Percentiles rank a stretch among this genome's conserved stretches.
Evolutionary conservation across 2,329 filamentous ascomycete genomes (phyloP).

Genomic region (Alternaria atra): DNA sequence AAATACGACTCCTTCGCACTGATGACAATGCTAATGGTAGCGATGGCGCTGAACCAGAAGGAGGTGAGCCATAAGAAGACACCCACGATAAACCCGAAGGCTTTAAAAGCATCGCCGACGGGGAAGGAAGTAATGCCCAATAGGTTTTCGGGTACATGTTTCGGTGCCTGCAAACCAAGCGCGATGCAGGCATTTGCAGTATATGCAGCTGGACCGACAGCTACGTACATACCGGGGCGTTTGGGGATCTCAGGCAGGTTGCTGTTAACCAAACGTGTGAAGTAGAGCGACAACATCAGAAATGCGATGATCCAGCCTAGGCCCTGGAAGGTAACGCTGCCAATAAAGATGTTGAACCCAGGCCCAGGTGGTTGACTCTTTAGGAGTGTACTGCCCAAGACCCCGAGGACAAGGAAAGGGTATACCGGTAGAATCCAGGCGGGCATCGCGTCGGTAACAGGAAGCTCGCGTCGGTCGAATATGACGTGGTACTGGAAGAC

Average conservation of each 20-base stretch:
- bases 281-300: conserved; percentile 73
- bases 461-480: conserved; percentile 77
- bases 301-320: conserved; percentile 71
- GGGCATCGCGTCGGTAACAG: conserved; percentile 51
- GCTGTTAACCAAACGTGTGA: conserved; percentile 74
- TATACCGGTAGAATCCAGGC: conserved; percentile 50
- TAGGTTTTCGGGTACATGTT: conserved; percentile 44
- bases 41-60: conserved; percentile 61
- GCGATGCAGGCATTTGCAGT: conserved; percentile 43
- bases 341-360: conserved; percentile 51
- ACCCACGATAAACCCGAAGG: conserved; percentile 54
- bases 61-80: conserved; percentile 60
- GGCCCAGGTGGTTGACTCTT: conserved; percentile 43
- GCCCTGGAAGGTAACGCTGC: conserved; percentile 73
- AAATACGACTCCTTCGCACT: conserved; percentile 52
- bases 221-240: conserved; percentile 61
- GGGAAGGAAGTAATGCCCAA: conserved; percentile 45
- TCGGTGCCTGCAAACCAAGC: conserved; percentile 54
- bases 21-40: conserved; percentile 49
- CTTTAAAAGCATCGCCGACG: conserved; percentile 50
- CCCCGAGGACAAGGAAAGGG: conserved; percentile 50
- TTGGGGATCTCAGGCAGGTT: conserved; percentile 57
- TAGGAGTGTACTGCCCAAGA: conserved; percentile 47
- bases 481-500: conserved; percentile 99
- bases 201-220: conserved; percentile 53